A percentile compares a stretch with the other conserved stretches of the same genome.
These are phyloP conservation scores for Scytalidium lignicola DNA, from an alignment of 2,329 filamentous ascomycete genomes.

Conservation along the genomic window DNA sequence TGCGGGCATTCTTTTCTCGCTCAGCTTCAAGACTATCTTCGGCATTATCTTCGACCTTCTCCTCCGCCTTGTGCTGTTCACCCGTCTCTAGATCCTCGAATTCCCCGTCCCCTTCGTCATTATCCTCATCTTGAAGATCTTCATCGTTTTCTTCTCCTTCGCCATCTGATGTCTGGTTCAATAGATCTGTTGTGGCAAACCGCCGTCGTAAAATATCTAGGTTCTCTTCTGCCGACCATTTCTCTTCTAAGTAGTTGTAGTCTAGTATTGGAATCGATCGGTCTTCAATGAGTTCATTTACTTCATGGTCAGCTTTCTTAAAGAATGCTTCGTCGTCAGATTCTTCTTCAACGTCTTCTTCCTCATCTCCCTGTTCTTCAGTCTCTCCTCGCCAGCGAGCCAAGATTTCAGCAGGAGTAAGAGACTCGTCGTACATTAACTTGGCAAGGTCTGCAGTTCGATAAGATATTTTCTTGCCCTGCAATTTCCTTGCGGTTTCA, in stretches of 20 bases:
- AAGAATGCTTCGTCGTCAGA: constrained; percentile 59
- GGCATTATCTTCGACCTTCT: background rate
- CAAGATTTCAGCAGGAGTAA: constrained; percentile 71
- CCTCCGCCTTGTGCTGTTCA: constrained; percentile 46
- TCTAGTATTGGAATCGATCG: constrained; percentile 74
- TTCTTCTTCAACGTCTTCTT: constrained; percentile 52
- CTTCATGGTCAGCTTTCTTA: constrained; percentile 57
- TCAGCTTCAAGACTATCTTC: constrained; percentile 63
- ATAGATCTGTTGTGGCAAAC: constrained; percentile 69
- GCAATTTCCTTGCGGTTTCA: constrained; percentile 67
- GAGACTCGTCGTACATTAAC: constrained; percentile 79
- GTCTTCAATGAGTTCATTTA: constrained; percentile 70
- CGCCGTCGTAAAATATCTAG: constrained; percentile 68
- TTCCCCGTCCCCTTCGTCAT: constrained; percentile 70
- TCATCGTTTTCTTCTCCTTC: constrained; percentile 43
- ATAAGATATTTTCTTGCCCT: constrained; percentile 66
- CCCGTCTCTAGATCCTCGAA: constrained; percentile 84
- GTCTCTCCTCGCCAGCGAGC: constrained; percentile 72
- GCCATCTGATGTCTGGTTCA: constrained; percentile 46
- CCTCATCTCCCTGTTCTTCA: constrained; percentile 42
- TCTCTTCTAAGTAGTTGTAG: constrained; percentile 73
- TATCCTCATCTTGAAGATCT: constrained; percentile 43
- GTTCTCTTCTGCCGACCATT: constrained; percentile 78
- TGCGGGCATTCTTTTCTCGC: constrained; percentile 80
- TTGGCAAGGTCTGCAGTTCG: constrained; percentile 78